These are phyloP conservation scores for Cicer cuneatum DNA, from an alignment of 306 rosid genomes.

Conservation along the genomic window DNA sequence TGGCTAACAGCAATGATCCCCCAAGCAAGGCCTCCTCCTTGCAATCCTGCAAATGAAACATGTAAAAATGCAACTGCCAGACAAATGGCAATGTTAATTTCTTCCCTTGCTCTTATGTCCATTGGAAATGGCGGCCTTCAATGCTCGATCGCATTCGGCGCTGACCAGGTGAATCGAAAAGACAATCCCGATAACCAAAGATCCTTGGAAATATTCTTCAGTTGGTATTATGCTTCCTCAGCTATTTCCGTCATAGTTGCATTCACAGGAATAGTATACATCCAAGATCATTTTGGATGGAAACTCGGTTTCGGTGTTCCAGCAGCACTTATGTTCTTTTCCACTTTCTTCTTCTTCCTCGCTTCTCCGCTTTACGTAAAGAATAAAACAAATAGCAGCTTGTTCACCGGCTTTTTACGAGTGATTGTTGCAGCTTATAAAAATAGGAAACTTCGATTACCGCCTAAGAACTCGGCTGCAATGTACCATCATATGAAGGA, in stretches of 20 bases:
- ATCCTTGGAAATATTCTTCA: slow-evolving; percentile 28
- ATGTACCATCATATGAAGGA: slow-evolving; percentile 16
- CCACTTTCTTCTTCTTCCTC: slow-evolving; percentile 23
- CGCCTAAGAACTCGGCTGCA: not conserved
- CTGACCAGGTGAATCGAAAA: slow-evolving; percentile 26
- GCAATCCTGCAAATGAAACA: slow-evolving; percentile 3
- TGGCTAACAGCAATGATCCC: slow-evolving; percentile 36
- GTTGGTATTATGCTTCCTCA: slow-evolving; percentile 24
- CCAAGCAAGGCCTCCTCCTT: slow-evolving; percentile 26
- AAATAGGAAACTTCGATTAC: slow-evolving; percentile 6
- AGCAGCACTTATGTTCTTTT: slow-evolving; percentile 29
- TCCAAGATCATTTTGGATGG: slow-evolving; percentile 35
- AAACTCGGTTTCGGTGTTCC: slow-evolving; percentile 33
- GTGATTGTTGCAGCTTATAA: slow-evolving; percentile 18
- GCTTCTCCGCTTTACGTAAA: slow-evolving; percentile 32
- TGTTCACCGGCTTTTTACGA: slow-evolving; percentile 12
- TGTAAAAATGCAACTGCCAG: not conserved
- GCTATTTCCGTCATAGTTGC: slow-evolving; percentile 35
- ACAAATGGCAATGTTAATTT: slow-evolving; percentile 10
- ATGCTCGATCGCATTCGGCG: slow-evolving; percentile 32
- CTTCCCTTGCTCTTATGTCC: slow-evolving; percentile 35
- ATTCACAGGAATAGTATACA: slow-evolving; percentile 30
- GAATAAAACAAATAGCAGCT: slow-evolving; percentile 23
- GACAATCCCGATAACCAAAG: slow-evolving; percentile 3
- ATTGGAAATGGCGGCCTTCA: slow-evolving; percentile 31